phyloP scores from a whole-genome alignment of 2,329 filamentous ascomycete genomes.

The Nigrospora osmanthi region DNA sequence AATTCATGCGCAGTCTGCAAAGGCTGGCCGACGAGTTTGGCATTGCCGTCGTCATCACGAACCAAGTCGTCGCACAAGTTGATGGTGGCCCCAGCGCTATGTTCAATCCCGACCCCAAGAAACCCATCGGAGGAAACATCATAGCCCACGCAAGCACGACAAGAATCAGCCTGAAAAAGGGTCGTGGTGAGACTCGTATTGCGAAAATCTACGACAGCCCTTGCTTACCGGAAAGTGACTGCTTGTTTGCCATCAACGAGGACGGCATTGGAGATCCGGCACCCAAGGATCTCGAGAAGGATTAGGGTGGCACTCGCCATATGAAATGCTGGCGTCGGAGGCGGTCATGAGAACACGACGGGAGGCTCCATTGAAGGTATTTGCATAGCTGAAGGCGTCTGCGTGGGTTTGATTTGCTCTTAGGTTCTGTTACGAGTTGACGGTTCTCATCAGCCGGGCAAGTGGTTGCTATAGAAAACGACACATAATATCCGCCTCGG shows the following conservation, averaged over 20 bases:
- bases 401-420: neutral
- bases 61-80: constrained; percentile 96
- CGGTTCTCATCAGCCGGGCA: too few relatives aligned
- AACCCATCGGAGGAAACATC: constrained; percentile 97
- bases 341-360: neutral
- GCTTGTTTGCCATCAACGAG: constrained; percentile 92
- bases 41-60: constrained; percentile 96
- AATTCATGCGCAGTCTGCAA: constrained; percentile 81
- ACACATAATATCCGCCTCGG: too few relatives aligned
- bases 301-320: neutral
- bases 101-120: constrained; percentile 99
- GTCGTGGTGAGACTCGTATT: constrained; percentile 86
- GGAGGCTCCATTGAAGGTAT: neutral
- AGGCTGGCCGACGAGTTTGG: constrained; percentile 78
- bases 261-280: constrained; percentile 94
- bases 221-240: constrained; percentile 92
- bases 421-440: neutral
- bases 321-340: neutral
- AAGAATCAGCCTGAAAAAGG: constrained; percentile 90
- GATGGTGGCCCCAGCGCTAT: constrained; percentile 93
- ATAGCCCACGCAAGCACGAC: constrained; percentile 97
- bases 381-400: constrained; percentile 1
- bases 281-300: constrained; percentile 88
- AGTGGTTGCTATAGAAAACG: too few relatives aligned
- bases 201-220: constrained; percentile 99